These are phyloP conservation scores for Fusarium stilboides DNA, from an alignment of 2,329 filamentous ascomycete species.

Conservation along the genomic window DNA sequence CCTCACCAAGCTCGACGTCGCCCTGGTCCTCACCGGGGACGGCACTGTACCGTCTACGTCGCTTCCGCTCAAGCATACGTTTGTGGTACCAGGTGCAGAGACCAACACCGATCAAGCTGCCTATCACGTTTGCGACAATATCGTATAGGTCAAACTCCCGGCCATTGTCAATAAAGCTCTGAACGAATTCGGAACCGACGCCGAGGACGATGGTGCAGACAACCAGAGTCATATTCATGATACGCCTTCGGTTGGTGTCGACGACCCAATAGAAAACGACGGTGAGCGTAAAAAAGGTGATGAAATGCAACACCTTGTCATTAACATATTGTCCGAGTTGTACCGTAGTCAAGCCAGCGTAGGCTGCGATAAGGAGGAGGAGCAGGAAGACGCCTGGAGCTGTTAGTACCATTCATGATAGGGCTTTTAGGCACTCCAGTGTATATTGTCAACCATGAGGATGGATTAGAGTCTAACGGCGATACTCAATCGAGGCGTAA, in stretches of 20 bases:
- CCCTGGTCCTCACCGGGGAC: conserved; percentile 75
- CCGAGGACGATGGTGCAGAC: conserved; percentile 82
- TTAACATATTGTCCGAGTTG: conserved; percentile 75
- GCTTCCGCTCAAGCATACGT: conserved; percentile 91
- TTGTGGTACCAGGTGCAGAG: conserved; percentile 94
- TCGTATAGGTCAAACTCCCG: conserved; percentile 84
- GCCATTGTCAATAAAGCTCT: conserved; percentile 81
- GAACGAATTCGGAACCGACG: conserved; percentile 82
- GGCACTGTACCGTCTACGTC: conserved; percentile 79
- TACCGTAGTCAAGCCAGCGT: conserved; percentile 81
- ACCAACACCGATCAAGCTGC: conserved; percentile 79
- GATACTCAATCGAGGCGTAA: conserved; percentile 4
- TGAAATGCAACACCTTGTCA: conserved; percentile 89
- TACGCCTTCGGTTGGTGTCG: conserved; percentile 89
- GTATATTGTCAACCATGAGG: neutral
- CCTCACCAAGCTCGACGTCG: conserved; percentile 85
- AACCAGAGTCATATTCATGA: conserved; percentile 85
- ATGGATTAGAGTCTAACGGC: neutral
- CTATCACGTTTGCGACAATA: conserved; percentile 88
- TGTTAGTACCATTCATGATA: conserved; percentile 19
- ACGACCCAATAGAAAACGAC: conserved; percentile 96
- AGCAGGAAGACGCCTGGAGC: conserved; percentile 75
- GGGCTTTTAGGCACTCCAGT: neutral
- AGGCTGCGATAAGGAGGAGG: conserved; percentile 82
- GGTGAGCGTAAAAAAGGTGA: conserved; percentile 93